Evolutionary conservation across 306 rosid genomes (phyloP).

Genomic region (Prunus campanulata): DNA sequence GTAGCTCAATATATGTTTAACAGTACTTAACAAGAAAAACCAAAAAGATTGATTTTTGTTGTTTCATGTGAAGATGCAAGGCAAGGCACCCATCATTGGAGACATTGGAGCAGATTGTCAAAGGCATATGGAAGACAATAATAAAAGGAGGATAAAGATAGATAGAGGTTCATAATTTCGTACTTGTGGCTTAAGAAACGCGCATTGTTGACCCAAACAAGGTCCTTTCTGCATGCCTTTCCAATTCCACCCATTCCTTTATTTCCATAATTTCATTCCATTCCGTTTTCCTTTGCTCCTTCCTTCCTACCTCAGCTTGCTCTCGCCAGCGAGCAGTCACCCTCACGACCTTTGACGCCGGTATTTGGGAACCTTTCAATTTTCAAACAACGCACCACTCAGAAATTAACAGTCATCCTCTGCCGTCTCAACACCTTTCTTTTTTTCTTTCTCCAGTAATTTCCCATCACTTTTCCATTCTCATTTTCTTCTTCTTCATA

Average conservation of each 20-base stretch:
- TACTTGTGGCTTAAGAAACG: background rate
- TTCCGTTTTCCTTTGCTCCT: background rate
- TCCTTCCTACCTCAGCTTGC: background rate
- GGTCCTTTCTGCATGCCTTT: background rate
- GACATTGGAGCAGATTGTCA: background rate
- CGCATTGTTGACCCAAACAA: conserved; percentile 8
- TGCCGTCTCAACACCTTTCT: background rate
- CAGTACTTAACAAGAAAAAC: background rate
- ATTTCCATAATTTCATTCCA: background rate
- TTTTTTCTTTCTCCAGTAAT: background rate
- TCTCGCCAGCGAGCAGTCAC: background rate
- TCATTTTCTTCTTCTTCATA: rapidly evolving
- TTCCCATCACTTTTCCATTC: background rate
- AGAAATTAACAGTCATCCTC: background rate
- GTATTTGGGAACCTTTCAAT: conserved; percentile 1
- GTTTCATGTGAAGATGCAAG: background rate
- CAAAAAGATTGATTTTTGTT: background rate
- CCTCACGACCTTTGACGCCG: conserved; percentile 12
- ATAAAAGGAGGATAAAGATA: too few species aligned
- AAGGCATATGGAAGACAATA: background rate
- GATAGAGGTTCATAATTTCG: background rate
- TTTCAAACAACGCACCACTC: background rate
- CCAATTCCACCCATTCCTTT: background rate
- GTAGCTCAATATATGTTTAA: background rate
- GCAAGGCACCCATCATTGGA: background rate